Conservation (phyloP, 1,284 basidiomycete genomes). For the Anthracocystis walkeri region DNA sequence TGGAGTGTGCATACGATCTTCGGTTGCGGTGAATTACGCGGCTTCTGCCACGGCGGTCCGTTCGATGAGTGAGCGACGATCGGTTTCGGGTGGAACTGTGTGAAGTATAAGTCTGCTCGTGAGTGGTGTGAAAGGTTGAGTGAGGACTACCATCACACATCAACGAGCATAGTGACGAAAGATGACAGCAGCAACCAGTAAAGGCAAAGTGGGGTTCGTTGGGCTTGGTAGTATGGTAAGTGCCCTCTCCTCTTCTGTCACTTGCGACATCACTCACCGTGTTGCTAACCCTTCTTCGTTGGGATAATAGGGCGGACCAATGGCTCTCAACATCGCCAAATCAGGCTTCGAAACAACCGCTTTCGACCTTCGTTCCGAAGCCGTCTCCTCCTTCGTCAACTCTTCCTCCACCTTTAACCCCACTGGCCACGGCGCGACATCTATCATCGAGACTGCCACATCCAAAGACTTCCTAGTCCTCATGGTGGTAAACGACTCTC, state of each 20-base stretch:
- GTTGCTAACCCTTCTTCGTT: too few relatives aligned
- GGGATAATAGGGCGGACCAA: slow-evolving; percentile 17
- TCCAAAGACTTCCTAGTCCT: slow-evolving; percentile 17
- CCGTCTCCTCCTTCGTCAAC: slow-evolving; percentile 9
- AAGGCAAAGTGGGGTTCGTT: slow-evolving; percentile 25
- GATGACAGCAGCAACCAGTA: neutral
- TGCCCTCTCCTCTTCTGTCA: neutral
- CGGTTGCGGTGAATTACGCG: neutral
- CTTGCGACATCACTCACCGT: too few relatives aligned
- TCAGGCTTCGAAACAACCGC: slow-evolving; percentile 16
- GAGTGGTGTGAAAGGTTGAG: too few relatives aligned
- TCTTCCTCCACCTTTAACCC: neutral
- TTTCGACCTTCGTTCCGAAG: slow-evolving; percentile 28
- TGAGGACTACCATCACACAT: neutral
- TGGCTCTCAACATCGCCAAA: slow-evolving; percentile 25
- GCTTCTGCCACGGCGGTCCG: neutral
- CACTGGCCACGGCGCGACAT: neutral
- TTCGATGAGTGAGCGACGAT: too few relatives aligned
- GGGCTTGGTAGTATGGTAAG: slow-evolving; percentile 41
- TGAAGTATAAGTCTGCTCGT: too few relatives aligned
- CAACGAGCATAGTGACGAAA: neutral
- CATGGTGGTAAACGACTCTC: slow-evolving; percentile 38
- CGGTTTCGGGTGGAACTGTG: too few relatives aligned
- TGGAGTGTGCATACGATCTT: too few relatives aligned
- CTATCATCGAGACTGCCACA: slow-evolving; percentile 12